Evolutionary conservation across 371 early-diverging fungal species (phyloP).

Genomic region (Lichtheimia ornata): DNA sequence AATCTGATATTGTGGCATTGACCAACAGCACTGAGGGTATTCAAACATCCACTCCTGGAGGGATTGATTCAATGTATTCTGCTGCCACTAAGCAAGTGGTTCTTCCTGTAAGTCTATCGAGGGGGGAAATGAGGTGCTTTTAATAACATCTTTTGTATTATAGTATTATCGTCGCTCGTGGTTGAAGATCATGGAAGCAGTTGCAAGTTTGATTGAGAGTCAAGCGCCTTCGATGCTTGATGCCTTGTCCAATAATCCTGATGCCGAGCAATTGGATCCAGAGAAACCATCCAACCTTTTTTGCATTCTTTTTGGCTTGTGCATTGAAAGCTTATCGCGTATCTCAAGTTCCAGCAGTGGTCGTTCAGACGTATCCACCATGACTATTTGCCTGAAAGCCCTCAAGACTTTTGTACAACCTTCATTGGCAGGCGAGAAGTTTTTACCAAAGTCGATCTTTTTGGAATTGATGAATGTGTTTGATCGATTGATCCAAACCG

Average conservation of each 20-base stretch:
- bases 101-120: conserved; percentile 50
- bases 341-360: conserved; percentile 40
- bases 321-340: conserved; percentile 63
- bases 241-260: conserved; percentile 38
- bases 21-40: conserved; percentile 44
- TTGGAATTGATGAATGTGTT: conserved; percentile 66
- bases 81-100: conserved; percentile 61
- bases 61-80: conserved; percentile 52
- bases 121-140: conserved; percentile 18
- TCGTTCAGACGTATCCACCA: conserved; percentile 30
- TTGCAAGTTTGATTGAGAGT: conserved; percentile 50
- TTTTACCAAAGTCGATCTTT: conserved; percentile 56
- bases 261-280: conserved; percentile 27
- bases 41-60: conserved; percentile 43
- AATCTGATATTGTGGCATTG: conserved; percentile 55
- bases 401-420: conserved; percentile 47
- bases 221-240: conserved; percentile 44
- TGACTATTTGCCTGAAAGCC: conserved; percentile 41
- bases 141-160: conserved; percentile 15
- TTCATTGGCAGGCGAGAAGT: conserved; percentile 38
- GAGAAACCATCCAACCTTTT: conserved; percentile 48
- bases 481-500: conserved; percentile 61
- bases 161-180: conserved; percentile 57
- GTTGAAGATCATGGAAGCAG: conserved; percentile 60
- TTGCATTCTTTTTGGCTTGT: conserved; percentile 64